Percentiles rank a stretch among this genome's conserved stretches.
Evolutionary conservation across 208 protist species (phyloP).

Genomic region (Acanthamoeba royreba): DNA sequence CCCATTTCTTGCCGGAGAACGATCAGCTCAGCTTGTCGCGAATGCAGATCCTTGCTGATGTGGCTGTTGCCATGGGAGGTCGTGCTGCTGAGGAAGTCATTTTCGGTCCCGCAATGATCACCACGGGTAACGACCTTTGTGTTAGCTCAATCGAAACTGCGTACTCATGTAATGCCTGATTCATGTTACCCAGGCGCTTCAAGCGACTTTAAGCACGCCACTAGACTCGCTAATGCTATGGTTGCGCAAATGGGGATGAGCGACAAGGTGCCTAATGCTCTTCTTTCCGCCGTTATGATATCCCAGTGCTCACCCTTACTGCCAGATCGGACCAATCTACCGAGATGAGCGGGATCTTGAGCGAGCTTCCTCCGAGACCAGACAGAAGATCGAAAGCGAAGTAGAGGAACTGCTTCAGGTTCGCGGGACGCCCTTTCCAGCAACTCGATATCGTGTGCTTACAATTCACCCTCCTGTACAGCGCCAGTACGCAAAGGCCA

Average conservation of each 20-base stretch:
- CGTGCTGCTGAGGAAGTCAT: constrained; percentile 92
- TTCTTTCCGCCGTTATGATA: not conserved
- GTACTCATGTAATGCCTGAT: not conserved
- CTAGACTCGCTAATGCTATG: constrained; percentile 83
- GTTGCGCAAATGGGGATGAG: constrained; percentile 77
- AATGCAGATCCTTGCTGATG: constrained; percentile 88
- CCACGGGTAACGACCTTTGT: constrained; percentile 67
- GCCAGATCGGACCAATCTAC: not conserved
- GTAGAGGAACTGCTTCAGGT: constrained; percentile 33
- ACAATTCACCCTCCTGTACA: not conserved
- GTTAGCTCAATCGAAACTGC: not conserved
- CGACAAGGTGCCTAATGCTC: constrained; percentile 63
- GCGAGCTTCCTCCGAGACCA: constrained; percentile 36
- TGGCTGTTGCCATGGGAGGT: constrained; percentile 93
- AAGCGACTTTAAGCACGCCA: constrained; percentile 92
- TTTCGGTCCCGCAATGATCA: constrained; percentile 89
- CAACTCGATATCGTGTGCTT: not conserved
- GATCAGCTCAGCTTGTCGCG: constrained; percentile 54
- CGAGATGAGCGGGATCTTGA: not conserved
- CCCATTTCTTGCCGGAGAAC: constrained; percentile 65
- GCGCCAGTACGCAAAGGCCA: not conserved
- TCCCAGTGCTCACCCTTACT: not conserved
- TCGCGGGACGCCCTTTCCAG: not conserved
- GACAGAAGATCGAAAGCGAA: constrained; percentile 54
- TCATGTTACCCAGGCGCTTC: constrained; percentile 39